Conservation (phyloP, 192 early-diverging fungal species). For the Coemansia sp. region DNA sequence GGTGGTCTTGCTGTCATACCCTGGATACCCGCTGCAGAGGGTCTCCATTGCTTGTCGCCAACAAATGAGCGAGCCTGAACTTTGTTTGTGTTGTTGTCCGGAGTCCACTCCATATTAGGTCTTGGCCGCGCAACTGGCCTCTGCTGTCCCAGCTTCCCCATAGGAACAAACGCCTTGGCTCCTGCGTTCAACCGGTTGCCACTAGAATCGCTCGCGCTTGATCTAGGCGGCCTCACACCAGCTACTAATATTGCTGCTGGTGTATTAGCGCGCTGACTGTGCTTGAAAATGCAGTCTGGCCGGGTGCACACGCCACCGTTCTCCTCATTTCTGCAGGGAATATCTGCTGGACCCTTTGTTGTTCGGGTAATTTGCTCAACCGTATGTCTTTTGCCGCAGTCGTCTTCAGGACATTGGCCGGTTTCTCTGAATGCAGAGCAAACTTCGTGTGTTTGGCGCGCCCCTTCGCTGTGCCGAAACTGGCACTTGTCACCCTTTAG, state of each 20-base stretch:
- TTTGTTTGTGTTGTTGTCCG: neutral
- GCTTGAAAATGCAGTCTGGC: slow-evolving; percentile 40
- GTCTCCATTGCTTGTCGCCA: slow-evolving; percentile 1
- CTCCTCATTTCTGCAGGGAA: slow-evolving; percentile 45
- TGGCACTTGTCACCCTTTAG: slow-evolving; percentile 40
- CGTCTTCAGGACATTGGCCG: slow-evolving; percentile 29
- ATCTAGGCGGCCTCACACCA: neutral
- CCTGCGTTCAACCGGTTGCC: slow-evolving; percentile 14
- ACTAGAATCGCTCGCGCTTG: neutral
- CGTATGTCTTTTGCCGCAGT: slow-evolving; percentile 42
- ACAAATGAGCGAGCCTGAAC: slow-evolving; percentile 15
- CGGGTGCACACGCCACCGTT: slow-evolving; percentile 38
- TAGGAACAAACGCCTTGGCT: slow-evolving; percentile 45
- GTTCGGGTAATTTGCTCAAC: slow-evolving; percentile 13
- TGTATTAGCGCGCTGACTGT: slow-evolving; percentile 2
- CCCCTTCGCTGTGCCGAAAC: slow-evolving; percentile 43
- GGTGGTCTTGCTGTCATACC: neutral
- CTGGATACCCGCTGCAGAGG: neutral
- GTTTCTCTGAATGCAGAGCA: slow-evolving; percentile 28
- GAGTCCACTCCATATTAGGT: slow-evolving; percentile 26
- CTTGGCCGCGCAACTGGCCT: slow-evolving; percentile 1
- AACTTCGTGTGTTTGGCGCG: slow-evolving; percentile 19
- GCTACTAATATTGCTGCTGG: neutral
- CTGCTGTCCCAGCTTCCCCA: neutral
- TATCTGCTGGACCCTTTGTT: slow-evolving; percentile 29